These are phyloP conservation scores for Epichloe hybrida DNA, from an alignment of 2,329 filamentous ascomycete species.

Conservation along the genomic window DNA sequence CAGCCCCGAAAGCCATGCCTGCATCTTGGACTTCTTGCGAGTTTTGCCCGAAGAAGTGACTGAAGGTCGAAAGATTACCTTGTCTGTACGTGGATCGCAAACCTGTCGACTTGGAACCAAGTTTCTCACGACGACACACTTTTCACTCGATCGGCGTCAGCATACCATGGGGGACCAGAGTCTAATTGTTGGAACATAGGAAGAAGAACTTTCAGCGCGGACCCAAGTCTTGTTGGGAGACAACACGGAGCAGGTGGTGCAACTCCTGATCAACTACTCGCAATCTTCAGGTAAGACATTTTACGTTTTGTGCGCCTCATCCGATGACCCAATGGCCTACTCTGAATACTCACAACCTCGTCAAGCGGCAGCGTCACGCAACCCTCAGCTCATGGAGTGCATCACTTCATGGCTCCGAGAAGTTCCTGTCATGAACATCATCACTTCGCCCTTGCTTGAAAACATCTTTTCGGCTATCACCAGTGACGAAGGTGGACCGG, in stretches of 20 bases:
- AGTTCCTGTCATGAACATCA: constrained; percentile 70
- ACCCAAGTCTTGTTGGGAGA: constrained; percentile 79
- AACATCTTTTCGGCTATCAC: constrained; percentile 67
- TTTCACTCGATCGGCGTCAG: constrained; percentile 23
- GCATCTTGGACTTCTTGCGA: constrained; percentile 88
- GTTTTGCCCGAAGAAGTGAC: constrained; percentile 98
- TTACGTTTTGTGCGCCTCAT: not conserved
- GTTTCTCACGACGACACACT: constrained; percentile 17
- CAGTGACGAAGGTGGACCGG: constrained; percentile 65
- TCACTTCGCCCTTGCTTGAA: constrained; percentile 73
- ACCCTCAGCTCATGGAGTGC: constrained; percentile 85
- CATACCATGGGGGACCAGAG: constrained; percentile 11
- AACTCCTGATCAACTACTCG: constrained; percentile 77
- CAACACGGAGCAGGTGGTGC: constrained; percentile 78
- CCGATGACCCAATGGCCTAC: not conserved
- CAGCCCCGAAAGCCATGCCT: constrained; percentile 66
- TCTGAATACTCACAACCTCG: not conserved
- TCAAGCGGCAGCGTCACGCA: constrained; percentile 61
- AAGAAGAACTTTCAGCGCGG: constrained; percentile 82
- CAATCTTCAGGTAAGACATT: constrained; percentile 67
- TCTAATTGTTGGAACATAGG: constrained; percentile 48
- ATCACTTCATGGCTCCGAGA: constrained; percentile 95
- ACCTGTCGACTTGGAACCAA: constrained; percentile 28
- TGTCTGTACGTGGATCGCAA: constrained; percentile 80
- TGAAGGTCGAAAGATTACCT: constrained; percentile 97